A percentile compares a stretch with the other conserved stretches of the same genome.
These are phyloP conservation scores for Penicillium janthinellum DNA, from an alignment of 2,329 filamentous ascomycete species.

Conservation along the genomic window DNA sequence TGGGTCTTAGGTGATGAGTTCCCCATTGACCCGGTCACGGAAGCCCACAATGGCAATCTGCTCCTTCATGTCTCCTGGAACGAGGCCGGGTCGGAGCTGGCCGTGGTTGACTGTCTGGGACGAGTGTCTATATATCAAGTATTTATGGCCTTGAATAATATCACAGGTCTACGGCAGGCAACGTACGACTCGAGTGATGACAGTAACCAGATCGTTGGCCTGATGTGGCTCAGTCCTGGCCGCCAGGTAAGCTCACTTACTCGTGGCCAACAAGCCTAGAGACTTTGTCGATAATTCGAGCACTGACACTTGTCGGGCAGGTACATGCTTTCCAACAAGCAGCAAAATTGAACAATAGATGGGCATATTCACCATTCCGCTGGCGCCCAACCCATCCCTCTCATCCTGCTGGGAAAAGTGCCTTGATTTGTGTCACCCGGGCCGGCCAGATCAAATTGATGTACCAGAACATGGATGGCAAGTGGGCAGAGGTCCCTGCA, in stretches of 20 bases:
- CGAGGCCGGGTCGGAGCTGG: slow-evolving; percentile 74
- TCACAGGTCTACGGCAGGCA: slow-evolving; percentile 63
- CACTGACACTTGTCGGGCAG: slow-evolving; percentile 25
- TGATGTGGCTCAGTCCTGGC: slow-evolving; percentile 77
- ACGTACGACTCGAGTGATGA: slow-evolving; percentile 72
- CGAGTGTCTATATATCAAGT: slow-evolving; percentile 75
- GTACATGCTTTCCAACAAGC: slow-evolving; percentile 58
- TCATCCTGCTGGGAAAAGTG: slow-evolving; percentile 68
- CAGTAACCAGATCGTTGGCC: slow-evolving; percentile 74
- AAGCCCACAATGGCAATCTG: slow-evolving; percentile 63
- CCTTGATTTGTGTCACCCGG: slow-evolving; percentile 74
- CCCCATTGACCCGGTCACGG: slow-evolving; percentile 61
- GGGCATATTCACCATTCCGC: slow-evolving; percentile 69
- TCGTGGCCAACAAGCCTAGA: not conserved
- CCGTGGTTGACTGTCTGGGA: slow-evolving; percentile 77
- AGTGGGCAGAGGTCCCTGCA: slow-evolving; percentile 70
- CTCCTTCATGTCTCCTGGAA: slow-evolving; percentile 85
- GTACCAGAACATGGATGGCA: slow-evolving; percentile 72
- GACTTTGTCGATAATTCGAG: not conserved
- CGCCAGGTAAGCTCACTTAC: slow-evolving; percentile 44
- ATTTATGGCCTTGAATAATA: slow-evolving; percentile 71
- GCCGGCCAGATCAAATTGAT: slow-evolving; percentile 74
- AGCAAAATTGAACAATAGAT: slow-evolving; percentile 62
- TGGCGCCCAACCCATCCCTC: slow-evolving; percentile 69
- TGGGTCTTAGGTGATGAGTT: slow-evolving; percentile 79